Evolutionary conservation across 441 rosid species (phyloP).

Genomic region (Viola pubescens): DNA sequence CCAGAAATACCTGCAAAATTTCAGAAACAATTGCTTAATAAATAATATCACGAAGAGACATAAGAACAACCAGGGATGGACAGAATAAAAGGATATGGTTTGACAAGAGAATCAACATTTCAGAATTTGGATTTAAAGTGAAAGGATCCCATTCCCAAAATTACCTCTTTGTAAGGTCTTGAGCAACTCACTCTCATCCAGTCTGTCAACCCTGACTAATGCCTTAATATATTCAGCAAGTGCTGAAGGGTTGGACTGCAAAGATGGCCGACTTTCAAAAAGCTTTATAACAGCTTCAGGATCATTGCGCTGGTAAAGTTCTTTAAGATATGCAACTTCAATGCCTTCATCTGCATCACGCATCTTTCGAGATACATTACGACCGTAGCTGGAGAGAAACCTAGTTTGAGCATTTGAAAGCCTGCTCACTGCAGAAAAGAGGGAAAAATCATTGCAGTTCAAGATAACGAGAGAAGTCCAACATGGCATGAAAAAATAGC

Average conservation of each 20-base stretch:
- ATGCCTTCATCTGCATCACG: slow-evolving; percentile 71
- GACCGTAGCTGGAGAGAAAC: slow-evolving; percentile 66
- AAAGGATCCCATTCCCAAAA: slow-evolving; percentile 8
- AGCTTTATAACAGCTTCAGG: slow-evolving; percentile 77
- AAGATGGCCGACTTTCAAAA: slow-evolving; percentile 75
- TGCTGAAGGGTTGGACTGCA: slow-evolving; percentile 65
- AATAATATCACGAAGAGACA: background rate
- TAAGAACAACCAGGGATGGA: background rate
- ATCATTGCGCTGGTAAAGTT: slow-evolving; percentile 60
- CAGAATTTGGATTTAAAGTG: background rate
- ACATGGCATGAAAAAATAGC: background rate
- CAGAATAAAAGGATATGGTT: background rate
- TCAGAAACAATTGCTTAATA: background rate
- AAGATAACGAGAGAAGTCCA: background rate
- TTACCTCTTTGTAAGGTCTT: slow-evolving; percentile 80
- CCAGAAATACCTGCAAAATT: slow-evolving; percentile 40
- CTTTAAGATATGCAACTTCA: slow-evolving; percentile 62
- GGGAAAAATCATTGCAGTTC: background rate
- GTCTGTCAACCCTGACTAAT: slow-evolving; percentile 76
- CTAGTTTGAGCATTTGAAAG: slow-evolving; percentile 34
- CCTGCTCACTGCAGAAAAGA: slow-evolving; percentile 31
- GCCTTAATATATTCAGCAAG: slow-evolving; percentile 85
- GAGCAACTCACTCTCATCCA: slow-evolving; percentile 73
- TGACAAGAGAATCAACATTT: background rate
- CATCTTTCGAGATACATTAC: slow-evolving; percentile 60